phyloP scores from a whole-genome alignment of 1,139 yeast genomes.

The Hansenula sp. region DNA sequence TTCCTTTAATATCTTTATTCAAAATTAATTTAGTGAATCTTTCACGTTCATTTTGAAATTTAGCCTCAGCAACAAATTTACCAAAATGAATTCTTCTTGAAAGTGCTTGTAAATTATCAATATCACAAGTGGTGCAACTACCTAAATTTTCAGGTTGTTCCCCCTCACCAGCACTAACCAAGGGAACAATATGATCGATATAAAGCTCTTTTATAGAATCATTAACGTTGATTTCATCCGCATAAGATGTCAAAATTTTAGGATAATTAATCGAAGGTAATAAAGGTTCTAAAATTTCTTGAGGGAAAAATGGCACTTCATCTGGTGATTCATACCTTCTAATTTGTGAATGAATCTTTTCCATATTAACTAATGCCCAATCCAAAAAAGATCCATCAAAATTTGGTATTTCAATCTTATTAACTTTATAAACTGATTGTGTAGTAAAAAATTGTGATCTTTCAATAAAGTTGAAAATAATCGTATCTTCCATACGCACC shows the following conservation, averaged over 20 bases:
- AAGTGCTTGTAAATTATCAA: slow-evolving; percentile 80
- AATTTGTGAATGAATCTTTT: slow-evolving; percentile 75
- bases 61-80: slow-evolving; percentile 94
- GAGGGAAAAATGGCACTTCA: slow-evolving; percentile 87
- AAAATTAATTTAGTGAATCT: slow-evolving; percentile 61
- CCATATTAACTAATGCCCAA: slow-evolving; percentile 77
- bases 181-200: slow-evolving; percentile 68
- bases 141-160: slow-evolving; percentile 88
- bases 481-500: slow-evolving; percentile 94
- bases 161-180: slow-evolving; percentile 62
- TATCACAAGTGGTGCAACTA: slow-evolving; percentile 79
- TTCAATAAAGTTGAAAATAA: slow-evolving; percentile 87
- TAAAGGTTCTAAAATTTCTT: slow-evolving; percentile 58
- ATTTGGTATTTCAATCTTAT: slow-evolving; percentile 56
- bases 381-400: slow-evolving; percentile 83
- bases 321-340: slow-evolving; percentile 95
- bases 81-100: slow-evolving; percentile 97
- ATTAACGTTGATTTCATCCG: slow-evolving; percentile 76
- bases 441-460: slow-evolving; percentile 83
- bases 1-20: slow-evolving; percentile 64
- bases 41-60: slow-evolving; percentile 67
- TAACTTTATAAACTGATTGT: slow-evolving; percentile 65
- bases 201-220: slow-evolving; percentile 63
- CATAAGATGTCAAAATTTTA: slow-evolving; percentile 66
- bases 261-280: slow-evolving; percentile 83